Evolutionary conservation across 176 grass and related monocot species (phyloP).

Genomic region (Carex pumila): DNA sequence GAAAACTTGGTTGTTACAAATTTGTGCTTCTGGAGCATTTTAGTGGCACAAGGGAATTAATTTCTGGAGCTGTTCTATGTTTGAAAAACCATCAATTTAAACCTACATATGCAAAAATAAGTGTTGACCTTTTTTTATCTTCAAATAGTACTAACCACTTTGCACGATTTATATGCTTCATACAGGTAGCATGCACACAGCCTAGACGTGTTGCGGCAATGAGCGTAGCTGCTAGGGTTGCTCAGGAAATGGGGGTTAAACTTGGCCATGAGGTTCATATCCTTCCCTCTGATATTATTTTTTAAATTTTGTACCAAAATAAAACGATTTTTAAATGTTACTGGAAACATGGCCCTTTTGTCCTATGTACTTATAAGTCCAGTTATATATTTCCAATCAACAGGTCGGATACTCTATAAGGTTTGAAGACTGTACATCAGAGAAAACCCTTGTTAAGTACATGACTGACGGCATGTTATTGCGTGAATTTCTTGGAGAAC

Average conservation of each 20-base stretch:
- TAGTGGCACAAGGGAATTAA: background rate
- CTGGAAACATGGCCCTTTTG: slow-evolving; percentile 1
- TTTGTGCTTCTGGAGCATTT: background rate
- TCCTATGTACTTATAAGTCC: slow-evolving; percentile 11
- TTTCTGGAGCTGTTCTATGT: background rate
- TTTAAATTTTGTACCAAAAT: background rate
- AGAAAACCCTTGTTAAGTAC: slow-evolving; percentile 93
- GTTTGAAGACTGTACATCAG: slow-evolving; percentile 97
- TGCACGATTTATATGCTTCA: slow-evolving; percentile 16
- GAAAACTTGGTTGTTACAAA: background rate
- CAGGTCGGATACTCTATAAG: slow-evolving; percentile 98
- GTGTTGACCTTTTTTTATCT: background rate
- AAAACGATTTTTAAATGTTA: background rate
- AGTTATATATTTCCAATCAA: slow-evolving; percentile 14
- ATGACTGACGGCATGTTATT: slow-evolving; percentile 98
- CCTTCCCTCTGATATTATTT: background rate
- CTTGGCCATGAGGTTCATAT: slow-evolving; percentile 82
- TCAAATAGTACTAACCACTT: background rate
- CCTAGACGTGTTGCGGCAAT: slow-evolving; percentile 93
- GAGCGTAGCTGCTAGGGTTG: slow-evolving; percentile 89
- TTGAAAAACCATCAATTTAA: background rate
- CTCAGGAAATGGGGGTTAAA: slow-evolving; percentile 96
- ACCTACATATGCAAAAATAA: background rate
- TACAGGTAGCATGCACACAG: slow-evolving; percentile 86
- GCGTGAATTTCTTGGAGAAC: slow-evolving; percentile 91